phyloP scores from a whole-genome alignment of 2,329 filamentous ascomycete genomes.

The Xylaria multiplex region DNA sequence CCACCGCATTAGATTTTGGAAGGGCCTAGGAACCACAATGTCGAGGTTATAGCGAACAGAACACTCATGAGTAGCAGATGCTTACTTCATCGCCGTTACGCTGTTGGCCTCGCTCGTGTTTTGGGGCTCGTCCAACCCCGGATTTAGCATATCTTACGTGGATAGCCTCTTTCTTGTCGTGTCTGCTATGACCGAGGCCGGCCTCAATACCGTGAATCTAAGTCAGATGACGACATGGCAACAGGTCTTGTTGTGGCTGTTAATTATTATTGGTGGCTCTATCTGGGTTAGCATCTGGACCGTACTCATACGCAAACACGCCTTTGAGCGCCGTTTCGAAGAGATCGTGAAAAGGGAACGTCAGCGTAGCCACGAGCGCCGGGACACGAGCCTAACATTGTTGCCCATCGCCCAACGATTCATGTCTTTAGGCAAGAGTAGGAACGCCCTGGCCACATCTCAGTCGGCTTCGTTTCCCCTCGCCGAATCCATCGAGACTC shows the following conservation, averaged over 20 bases:
- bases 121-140: slow-evolving; percentile 64
- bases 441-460: slow-evolving; percentile 24
- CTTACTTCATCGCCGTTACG: slow-evolving; percentile 68
- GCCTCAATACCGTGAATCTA: slow-evolving; percentile 69
- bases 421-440: slow-evolving; percentile 39
- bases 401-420: slow-evolving; percentile 44
- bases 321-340: slow-evolving; percentile 70
- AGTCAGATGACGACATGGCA: slow-evolving; percentile 73
- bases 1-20: background rate
- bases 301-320: slow-evolving; percentile 67
- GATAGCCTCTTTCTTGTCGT: slow-evolving; percentile 72
- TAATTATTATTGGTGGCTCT: slow-evolving; percentile 71
- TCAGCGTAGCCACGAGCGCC: slow-evolving; percentile 46
- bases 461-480: slow-evolving; percentile 22
- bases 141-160: slow-evolving; percentile 64
- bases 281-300: slow-evolving; percentile 73
- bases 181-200: slow-evolving; percentile 74
- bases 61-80: slow-evolving; percentile 49
- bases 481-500: background rate
- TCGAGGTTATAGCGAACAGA: slow-evolving; percentile 5
- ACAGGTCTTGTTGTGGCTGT: slow-evolving; percentile 69
- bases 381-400: slow-evolving; percentile 44
- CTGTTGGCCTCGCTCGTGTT: slow-evolving; percentile 69
- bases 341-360: slow-evolving; percentile 59
- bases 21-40: background rate